Conservation (phyloP, 176 grass and related monocot genomes). For the Olyra latifolia region DNA sequence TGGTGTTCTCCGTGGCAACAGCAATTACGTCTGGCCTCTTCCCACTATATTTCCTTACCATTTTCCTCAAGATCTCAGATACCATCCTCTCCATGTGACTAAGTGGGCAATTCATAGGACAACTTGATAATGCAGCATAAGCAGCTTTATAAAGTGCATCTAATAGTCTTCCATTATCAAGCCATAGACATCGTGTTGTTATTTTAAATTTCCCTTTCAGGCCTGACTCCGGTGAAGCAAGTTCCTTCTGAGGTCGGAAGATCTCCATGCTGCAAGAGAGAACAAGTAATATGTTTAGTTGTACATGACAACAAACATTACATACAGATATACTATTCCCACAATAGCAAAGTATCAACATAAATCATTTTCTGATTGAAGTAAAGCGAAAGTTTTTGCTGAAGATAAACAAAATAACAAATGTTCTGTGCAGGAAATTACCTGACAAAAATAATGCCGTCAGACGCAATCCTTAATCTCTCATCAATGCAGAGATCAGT, state of each 20-base stretch:
- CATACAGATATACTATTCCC: constrained; percentile 12
- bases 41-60: constrained; percentile 94
- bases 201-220: constrained; percentile 98
- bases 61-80: constrained; percentile 89
- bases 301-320: background rate
- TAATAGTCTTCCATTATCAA: constrained; percentile 93
- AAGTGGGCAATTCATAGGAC: constrained; percentile 84
- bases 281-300: constrained; percentile 2
- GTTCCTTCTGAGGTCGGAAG: constrained; percentile 60
- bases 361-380: constrained; percentile 16
- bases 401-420: constrained; percentile 22
- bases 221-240: constrained; percentile 56
- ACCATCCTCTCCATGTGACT: constrained; percentile 90
- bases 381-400: background rate
- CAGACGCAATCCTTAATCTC: constrained; percentile 87
- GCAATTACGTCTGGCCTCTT: constrained; percentile 87
- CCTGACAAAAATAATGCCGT: constrained; percentile 96
- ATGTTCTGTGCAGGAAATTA: constrained; percentile 37
- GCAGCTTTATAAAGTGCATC: constrained; percentile 92
- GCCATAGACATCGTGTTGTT: constrained; percentile 86
- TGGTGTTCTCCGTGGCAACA: constrained; percentile 69
- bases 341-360: background rate
- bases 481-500: constrained; percentile 90
- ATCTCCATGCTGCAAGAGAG: constrained; percentile 85
- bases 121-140: constrained; percentile 81